Evolutionary conservation across 768 basidiomycete genomes (phyloP).

Genomic region (Gloeostereum incarnatum): DNA sequence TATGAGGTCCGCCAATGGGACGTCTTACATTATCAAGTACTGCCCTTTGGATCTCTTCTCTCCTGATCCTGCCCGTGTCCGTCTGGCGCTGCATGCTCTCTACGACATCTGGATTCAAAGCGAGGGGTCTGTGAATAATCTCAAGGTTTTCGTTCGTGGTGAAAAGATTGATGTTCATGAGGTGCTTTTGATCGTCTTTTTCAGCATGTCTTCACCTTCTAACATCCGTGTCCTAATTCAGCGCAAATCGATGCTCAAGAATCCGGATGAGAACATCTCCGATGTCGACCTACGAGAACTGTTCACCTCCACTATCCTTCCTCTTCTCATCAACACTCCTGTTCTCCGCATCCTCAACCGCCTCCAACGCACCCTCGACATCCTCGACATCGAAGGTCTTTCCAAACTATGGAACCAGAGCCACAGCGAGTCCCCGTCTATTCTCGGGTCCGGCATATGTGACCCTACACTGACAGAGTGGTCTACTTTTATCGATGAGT

Average conservation of each 20-base stretch:
- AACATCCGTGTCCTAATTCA: conserved; percentile 7
- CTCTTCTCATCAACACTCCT: conserved; percentile 37
- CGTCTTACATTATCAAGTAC: conserved; percentile 38
- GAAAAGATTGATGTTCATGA: conserved; percentile 44
- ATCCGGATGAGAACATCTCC: conserved; percentile 6
- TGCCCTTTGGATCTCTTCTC: conserved; percentile 93
- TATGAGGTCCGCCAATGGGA: conserved; percentile 35
- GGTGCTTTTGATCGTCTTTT: conserved; percentile 25
- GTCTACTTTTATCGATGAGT: conserved; percentile 49
- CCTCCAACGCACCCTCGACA: conserved; percentile 72
- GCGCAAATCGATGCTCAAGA: conserved; percentile 19
- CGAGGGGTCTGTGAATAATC: conserved; percentile 66
- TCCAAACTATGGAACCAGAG: conserved; percentile 30
- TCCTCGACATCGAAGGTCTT: conserved; percentile 81
- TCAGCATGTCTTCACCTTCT: conserved; percentile 1
- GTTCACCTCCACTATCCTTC: conserved; percentile 41
- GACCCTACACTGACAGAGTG: conserved; percentile 62
- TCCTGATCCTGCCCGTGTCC: conserved; percentile 46
- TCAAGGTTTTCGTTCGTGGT: conserved; percentile 72
- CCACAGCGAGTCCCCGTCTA: conserved; percentile 15
- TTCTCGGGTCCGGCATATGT: conserved; percentile 20
- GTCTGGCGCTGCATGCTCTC: conserved; percentile 55
- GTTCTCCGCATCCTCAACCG: conserved; percentile 43
- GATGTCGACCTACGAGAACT: conserved; percentile 29
- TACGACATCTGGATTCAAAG: conserved; percentile 67